These are phyloP conservation scores for Dimocarpus longan DNA, from an alignment of 345 rosid species.

Conservation along the genomic window DNA sequence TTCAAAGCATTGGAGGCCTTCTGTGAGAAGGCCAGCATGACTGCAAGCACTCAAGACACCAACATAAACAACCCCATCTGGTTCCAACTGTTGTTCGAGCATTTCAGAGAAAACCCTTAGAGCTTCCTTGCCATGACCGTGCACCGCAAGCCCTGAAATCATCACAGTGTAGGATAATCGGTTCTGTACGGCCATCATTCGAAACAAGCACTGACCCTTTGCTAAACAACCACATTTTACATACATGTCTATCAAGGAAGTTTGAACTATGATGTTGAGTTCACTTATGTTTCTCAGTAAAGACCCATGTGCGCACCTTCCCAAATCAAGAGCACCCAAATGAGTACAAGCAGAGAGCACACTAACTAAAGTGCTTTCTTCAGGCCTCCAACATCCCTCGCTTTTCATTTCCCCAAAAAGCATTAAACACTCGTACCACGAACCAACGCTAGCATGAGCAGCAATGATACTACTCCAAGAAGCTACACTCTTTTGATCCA, in stretches of 20 bases:
- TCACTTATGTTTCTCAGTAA: conserved; percentile 36
- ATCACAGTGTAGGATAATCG: conserved; percentile 32
- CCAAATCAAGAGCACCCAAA: conserved; percentile 42
- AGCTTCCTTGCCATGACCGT: conserved; percentile 35
- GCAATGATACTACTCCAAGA: conserved; percentile 48
- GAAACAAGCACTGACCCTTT: conserved; percentile 31
- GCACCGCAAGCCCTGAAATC: conserved; percentile 47
- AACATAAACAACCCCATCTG: conserved; percentile 39
- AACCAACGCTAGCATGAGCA: conserved; percentile 37
- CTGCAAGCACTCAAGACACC: conserved; percentile 46
- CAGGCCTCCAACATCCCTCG: conserved; percentile 35
- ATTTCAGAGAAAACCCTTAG: conserved; percentile 34
- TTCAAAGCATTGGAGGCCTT: conserved; percentile 31
- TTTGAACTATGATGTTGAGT: conserved; percentile 46
- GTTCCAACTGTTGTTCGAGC: conserved; percentile 33
- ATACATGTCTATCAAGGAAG: conserved; percentile 55
- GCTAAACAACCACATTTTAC: conserved; percentile 45
- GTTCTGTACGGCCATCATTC: conserved; percentile 28
- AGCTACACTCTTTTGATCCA: conserved; percentile 35
- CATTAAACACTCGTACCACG: conserved; percentile 41
- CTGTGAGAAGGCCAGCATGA: conserved; percentile 37
- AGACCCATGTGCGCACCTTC: conserved; percentile 41
- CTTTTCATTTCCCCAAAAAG: conserved; percentile 33
- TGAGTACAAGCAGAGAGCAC: conserved; percentile 48
- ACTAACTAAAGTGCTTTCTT: conserved; percentile 44